Percentiles rank a stretch among this genome's conserved stretches.
phyloP scores from a whole-genome alignment of 495 filamentous ascomycete genomes.

The Aspergillus bridgeri region DNA sequence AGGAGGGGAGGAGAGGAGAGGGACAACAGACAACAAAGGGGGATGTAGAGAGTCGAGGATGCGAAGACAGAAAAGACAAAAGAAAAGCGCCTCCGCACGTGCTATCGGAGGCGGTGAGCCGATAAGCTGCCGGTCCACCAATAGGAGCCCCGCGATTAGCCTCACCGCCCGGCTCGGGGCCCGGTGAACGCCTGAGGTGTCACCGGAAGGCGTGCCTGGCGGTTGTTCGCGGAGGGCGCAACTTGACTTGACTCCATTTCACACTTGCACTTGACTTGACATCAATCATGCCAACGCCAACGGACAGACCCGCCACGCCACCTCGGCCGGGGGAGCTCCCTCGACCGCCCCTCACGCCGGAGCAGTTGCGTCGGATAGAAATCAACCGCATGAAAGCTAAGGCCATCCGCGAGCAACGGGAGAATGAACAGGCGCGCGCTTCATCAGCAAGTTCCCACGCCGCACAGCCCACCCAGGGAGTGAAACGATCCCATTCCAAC shows the following conservation, averaged over 20 bases:
- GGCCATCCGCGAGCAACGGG: slow-evolving; percentile 69
- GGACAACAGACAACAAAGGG: slow-evolving; percentile 8
- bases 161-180: neutral
- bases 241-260: no score
- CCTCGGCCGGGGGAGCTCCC: slow-evolving; percentile 46
- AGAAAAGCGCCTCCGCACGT: slow-evolving; percentile 16
- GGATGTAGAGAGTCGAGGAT: neutral
- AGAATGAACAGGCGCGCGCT: slow-evolving; percentile 49
- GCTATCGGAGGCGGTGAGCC: slow-evolving; percentile 39
- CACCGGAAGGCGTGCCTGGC: neutral
- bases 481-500: slow-evolving; percentile 60
- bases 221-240: neutral
- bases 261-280: no score
- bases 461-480: slow-evolving; percentile 38
- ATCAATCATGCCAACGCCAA: no score
- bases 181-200: neutral
- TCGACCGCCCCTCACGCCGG: slow-evolving; percentile 64
- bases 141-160: slow-evolving; percentile 13
- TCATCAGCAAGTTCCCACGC: slow-evolving; percentile 14
- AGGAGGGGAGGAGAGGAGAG: slow-evolving; percentile 3
- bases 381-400: slow-evolving; percentile 88
- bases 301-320: slow-evolving; percentile 59
- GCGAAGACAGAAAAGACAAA: slow-evolving; percentile 5
- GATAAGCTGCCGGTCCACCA: slow-evolving; percentile 33
- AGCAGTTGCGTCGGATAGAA: slow-evolving; percentile 77